Percentiles rank a stretch among this genome's conserved stretches.
Evolutionary conservation across 768 basidiomycete genomes (phyloP).

Genomic region (Lepiota brunneoincarnata): DNA sequence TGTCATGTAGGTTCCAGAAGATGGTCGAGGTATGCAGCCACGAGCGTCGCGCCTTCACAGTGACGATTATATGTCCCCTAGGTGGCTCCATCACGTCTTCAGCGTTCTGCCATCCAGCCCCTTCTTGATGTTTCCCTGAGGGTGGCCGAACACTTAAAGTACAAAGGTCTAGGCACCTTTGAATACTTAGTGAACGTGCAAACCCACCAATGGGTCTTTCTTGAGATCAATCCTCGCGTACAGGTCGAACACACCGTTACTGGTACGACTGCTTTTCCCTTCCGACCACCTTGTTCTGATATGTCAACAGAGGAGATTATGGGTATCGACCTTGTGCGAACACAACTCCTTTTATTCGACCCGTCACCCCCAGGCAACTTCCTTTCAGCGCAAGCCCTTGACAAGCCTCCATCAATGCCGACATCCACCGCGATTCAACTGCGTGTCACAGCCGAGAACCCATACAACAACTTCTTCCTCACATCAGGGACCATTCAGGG

Average conservation of each 20-base stretch:
- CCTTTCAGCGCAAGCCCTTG: slow-evolving; percentile 68
- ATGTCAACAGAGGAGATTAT: slow-evolving; percentile 73
- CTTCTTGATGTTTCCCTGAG: slow-evolving; percentile 76
- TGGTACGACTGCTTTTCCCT: slow-evolving; percentile 36
- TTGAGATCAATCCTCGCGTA: slow-evolving; percentile 89
- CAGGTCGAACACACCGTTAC: slow-evolving; percentile 95
- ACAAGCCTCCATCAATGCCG: slow-evolving; percentile 65
- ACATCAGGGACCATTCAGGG: slow-evolving; percentile 83
- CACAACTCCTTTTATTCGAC: slow-evolving; percentile 81
- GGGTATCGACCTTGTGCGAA: slow-evolving; percentile 84
- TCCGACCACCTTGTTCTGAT: neutral
- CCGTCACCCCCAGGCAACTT: slow-evolving; percentile 49
- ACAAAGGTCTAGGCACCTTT: slow-evolving; percentile 85
- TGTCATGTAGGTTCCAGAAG: slow-evolving; percentile 56
- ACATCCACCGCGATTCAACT: slow-evolving; percentile 83
- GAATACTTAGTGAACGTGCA: slow-evolving; percentile 82
- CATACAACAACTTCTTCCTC: slow-evolving; percentile 71
- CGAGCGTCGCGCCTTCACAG: too few species aligned
- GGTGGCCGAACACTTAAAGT: slow-evolving; percentile 71
- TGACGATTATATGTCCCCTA: slow-evolving; percentile 7
- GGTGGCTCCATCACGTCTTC: slow-evolving; percentile 75
- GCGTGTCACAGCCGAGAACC: slow-evolving; percentile 88
- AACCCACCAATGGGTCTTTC: slow-evolving; percentile 78
- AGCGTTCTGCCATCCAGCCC: slow-evolving; percentile 63
- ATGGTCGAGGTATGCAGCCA: slow-evolving; percentile 66